Evolutionary conservation across 345 rosid species (phyloP).

Genomic region (Syzygium jambos): DNA sequence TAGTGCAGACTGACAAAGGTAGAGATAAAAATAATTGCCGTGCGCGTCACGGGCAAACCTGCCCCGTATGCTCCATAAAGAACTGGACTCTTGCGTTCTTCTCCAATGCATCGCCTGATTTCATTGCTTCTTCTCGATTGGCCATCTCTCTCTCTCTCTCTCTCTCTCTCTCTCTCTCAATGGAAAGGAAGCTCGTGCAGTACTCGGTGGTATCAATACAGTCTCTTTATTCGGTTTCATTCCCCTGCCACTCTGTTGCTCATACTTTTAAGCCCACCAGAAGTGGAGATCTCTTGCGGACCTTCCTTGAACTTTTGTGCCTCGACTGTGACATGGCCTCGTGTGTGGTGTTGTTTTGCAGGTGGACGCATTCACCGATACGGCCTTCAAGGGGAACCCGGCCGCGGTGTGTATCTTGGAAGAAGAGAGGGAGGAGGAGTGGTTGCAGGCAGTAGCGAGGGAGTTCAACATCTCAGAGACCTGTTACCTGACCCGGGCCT

Average conservation of each 20-base stretch:
- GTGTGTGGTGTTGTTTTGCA: background rate
- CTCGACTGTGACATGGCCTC: background rate
- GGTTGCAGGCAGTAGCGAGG: constrained; percentile 52
- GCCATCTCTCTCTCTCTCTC: background rate
- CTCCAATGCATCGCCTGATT: background rate
- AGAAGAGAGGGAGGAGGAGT: constrained; percentile 50
- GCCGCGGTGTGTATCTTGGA: constrained; percentile 75
- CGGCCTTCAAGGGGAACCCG: constrained; percentile 75
- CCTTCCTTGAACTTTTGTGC: background rate
- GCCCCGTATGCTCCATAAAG: background rate
- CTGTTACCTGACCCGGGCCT: constrained; percentile 29
- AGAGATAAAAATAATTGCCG: background rate
- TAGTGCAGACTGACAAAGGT: rapidly evolving
- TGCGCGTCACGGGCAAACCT: background rate
- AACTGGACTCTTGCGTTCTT: background rate
- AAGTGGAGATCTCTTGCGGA: background rate
- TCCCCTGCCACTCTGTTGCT: background rate
- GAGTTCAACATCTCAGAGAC: constrained; percentile 55
- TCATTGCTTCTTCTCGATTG: background rate
- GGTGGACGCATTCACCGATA: constrained; percentile 74
- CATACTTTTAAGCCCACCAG: background rate
- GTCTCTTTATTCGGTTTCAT: background rate
- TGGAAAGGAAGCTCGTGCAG: constrained; percentile 28
- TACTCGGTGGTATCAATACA: constrained; percentile 25
- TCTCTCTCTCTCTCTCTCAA: background rate